A percentile compares a stretch with the other conserved stretches of the same genome.
These are phyloP conservation scores for Asterophora lycoperdoides DNA, from an alignment of 768 basidiomycete species.

Conservation along the genomic window DNA sequence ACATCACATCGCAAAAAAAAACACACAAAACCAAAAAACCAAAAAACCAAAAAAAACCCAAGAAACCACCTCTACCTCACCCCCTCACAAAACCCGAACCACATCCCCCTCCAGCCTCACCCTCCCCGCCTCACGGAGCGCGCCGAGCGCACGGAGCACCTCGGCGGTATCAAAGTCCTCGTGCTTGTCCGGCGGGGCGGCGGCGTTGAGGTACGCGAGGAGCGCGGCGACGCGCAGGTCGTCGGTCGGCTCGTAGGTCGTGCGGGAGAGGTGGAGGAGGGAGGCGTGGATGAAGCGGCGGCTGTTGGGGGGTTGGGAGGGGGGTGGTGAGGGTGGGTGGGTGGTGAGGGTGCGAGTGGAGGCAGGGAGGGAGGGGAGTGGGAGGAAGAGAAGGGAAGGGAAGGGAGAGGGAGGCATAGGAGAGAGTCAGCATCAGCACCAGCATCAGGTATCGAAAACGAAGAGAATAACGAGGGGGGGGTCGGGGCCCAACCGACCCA, in stretches of 20 bases:
- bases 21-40: no score
- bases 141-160: constrained; percentile 49
- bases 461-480: no score
- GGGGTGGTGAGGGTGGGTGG: neutral
- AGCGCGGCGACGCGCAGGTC: constrained; percentile 68
- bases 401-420: no score
- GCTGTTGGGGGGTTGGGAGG: constrained; percentile 51
- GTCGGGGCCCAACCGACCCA: no score
- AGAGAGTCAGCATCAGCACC: no score
- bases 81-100: constrained; percentile 2
- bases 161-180: constrained; percentile 80
- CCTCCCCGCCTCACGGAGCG: constrained; percentile 42
- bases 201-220: constrained; percentile 69
- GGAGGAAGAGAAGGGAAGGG: neutral
- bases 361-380: neutral
- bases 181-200: constrained; percentile 73
- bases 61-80: neutral
- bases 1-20: no score
- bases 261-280: constrained; percentile 58
- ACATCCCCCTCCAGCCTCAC: constrained; percentile 52
- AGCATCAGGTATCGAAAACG: no score
- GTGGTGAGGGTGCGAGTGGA: neutral
- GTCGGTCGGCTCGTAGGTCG: constrained; percentile 63
- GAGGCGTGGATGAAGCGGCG: constrained; percentile 58
- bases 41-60: no score